Base-by-base conservation (phyloP, 2,329 filamentous ascomycete genomes). In the Cercospora sesami region DNA sequence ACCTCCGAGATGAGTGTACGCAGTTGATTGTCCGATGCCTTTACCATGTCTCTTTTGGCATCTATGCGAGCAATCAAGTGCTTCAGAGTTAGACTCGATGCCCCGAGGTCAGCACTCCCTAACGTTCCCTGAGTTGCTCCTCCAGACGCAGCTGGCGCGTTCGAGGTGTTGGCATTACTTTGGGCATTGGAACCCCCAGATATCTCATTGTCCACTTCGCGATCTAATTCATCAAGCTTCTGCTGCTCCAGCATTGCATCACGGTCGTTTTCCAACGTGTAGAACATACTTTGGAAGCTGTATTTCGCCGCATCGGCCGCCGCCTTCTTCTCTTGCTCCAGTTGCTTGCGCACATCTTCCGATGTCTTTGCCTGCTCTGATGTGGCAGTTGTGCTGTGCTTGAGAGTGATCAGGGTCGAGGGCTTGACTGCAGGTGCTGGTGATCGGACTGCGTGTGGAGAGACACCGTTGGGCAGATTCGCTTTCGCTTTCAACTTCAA, bases 211-310 rank as follows among this genome's bases (percentile, higher is more conserved):
- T 98, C 94, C 9, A 98, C 90, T 78, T 96, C 93, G 78, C 96
- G 91, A 79, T 99, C 95, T 1, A 96, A 93, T 79, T 98, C 95
- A 77, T 99, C 95, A 28, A 99, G 86, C 79, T 94, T 93, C 79
- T 98, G 93, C 80, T 99, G 95, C 79, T 99, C 95, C 66, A 98
- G 82, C 95, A 99, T 98, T 60, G 95, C 95, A 75, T 94, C 93
- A 65, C 92, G 88, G 78, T 99, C 95, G 78, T 94, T 95, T 80
- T 99, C 95, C 33, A 98, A 85, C 1, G 95, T 97, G 79, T 97
- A 94, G 80, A 98, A 96, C 72, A 97, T 86, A 9, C 93, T 96
- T 77, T 97, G 91, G 80, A 97, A 98, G 80, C 91, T 95, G 75
- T 89, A 88, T 81, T 93, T 93, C 53, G 93, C 95, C 61, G 91